Conservation (phyloP, 768 basidiomycete genomes). For the Mycena epipterygia region DNA sequence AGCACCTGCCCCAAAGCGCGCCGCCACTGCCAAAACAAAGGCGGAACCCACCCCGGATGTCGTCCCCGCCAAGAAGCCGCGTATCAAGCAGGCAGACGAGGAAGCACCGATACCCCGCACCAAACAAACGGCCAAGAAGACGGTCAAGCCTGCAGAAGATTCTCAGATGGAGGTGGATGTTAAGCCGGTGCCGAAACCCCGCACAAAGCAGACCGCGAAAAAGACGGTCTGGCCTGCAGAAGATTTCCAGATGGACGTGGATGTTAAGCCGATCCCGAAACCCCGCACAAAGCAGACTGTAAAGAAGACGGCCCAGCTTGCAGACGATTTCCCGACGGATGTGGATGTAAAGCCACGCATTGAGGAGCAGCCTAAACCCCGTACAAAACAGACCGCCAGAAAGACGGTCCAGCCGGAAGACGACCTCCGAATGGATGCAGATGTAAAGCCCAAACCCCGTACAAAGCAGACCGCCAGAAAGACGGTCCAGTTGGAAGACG, state of each 20-base stretch:
- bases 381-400: slow-evolving; percentile 10
- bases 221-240: neutral
- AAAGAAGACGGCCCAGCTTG: neutral
- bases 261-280: neutral
- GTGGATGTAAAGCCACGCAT: slow-evolving; percentile 2
- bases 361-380: slow-evolving; percentile 4
- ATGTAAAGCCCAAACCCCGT: slow-evolving; percentile 2
- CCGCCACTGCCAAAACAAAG: neutral
- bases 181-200: neutral
- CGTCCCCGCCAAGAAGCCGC: slow-evolving; percentile 27
- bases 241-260: too few species aligned
- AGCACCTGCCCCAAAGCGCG: neutral
- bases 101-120: slow-evolving; percentile 15
- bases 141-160: neutral
- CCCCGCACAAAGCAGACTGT: slow-evolving; percentile 11
- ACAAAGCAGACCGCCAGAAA: slow-evolving; percentile 15
- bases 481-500: neutral
- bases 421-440: neutral
- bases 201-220: slow-evolving; percentile 19
- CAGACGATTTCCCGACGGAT: neutral
- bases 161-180: neutral
- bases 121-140: slow-evolving; percentile 18
- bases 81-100: slow-evolving; percentile 13
- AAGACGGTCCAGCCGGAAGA: neutral
- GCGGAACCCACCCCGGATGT: slow-evolving; percentile 4